Evolutionary conservation across 2,329 filamentous ascomycete species (phyloP).

Genomic region (Zarea fungicola): DNA sequence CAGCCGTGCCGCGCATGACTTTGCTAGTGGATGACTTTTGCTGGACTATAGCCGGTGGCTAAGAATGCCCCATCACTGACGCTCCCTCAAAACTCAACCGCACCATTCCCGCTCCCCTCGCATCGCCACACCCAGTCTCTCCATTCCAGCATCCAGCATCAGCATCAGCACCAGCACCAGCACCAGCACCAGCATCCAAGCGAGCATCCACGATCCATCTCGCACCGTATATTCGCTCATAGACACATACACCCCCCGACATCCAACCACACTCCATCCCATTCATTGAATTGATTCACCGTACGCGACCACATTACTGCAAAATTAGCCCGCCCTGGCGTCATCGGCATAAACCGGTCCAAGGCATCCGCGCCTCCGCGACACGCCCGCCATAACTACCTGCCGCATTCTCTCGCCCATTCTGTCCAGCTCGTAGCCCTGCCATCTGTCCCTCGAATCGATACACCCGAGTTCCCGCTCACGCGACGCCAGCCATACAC

Average conservation of each 20-base stretch:
- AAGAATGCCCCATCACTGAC: slow-evolving; percentile 10
- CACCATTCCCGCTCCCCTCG: slow-evolving; percentile 1
- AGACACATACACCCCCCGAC: neutral
- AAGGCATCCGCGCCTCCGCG: slow-evolving; percentile 12
- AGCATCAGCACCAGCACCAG: no score
- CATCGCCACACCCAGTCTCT: neutral
- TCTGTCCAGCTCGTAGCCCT: neutral
- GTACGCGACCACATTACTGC: neutral
- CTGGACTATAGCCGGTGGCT: no score
- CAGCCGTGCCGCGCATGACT: no score
- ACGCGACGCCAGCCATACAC: neutral
- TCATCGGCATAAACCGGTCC: slow-evolving; percentile 8
- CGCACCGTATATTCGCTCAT: neutral
- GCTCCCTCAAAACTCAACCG: slow-evolving; percentile 11
- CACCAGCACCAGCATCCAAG: slow-evolving; percentile 8
- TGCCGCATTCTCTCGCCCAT: neutral
- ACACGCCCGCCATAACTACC: slow-evolving; percentile 5
- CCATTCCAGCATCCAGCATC: slow-evolving; percentile 2
- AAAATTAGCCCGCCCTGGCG: neutral
- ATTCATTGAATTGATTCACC: slow-evolving; percentile 4
- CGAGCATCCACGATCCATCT: neutral
- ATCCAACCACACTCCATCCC: neutral
- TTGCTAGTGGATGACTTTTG: no score
- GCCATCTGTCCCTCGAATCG: neutral
- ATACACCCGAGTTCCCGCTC: no score